Percentiles rank a stretch among this genome's conserved stretches.
phyloP scores from a whole-genome alignment of 2,329 filamentous ascomycete genomes.

The Endoconidiophora laricicola region DNA sequence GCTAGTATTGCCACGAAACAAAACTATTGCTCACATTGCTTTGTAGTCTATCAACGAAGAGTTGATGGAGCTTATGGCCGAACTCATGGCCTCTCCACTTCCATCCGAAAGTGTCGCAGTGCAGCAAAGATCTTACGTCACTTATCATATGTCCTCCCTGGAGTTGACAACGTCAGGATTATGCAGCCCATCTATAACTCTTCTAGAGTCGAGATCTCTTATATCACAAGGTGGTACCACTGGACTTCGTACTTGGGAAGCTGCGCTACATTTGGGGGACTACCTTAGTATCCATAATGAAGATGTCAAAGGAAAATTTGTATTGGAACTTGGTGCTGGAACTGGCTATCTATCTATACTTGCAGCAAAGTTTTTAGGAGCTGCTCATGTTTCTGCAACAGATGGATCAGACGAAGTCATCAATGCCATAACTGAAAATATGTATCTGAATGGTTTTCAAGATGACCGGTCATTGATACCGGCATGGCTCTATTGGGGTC shows the following conservation, averaged over 20 bases:
- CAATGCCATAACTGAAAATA: constrained; percentile 47
- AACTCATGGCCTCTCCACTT: constrained; percentile 45
- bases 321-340: constrained; percentile 60
- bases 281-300: constrained; percentile 39
- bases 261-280: constrained; percentile 54
- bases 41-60: constrained; percentile 66
- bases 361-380: constrained; percentile 48
- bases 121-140: constrained; percentile 59
- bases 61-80: constrained; percentile 52
- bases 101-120: constrained; percentile 48
- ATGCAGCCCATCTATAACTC: constrained; percentile 29
- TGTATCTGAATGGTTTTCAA: constrained; percentile 51
- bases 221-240: constrained; percentile 58
- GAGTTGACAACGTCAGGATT: background rate
- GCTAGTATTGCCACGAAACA: background rate
- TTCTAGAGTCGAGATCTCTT: constrained; percentile 52
- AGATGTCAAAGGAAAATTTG: constrained; percentile 34
- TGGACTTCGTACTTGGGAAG: constrained; percentile 68
- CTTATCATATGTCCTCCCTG: constrained; percentile 39
- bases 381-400: constrained; percentile 46
- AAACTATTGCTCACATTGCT: constrained; percentile 2
- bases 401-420: constrained; percentile 62
- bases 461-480: constrained; percentile 19
- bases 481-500: constrained; percentile 41
- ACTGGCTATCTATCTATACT: constrained; percentile 62